Evolutionary conservation across 208 protist genomes (phyloP), one percentile per base, ranked within the genome.

Genomic region (Leishmania amazonensis): DNA sequence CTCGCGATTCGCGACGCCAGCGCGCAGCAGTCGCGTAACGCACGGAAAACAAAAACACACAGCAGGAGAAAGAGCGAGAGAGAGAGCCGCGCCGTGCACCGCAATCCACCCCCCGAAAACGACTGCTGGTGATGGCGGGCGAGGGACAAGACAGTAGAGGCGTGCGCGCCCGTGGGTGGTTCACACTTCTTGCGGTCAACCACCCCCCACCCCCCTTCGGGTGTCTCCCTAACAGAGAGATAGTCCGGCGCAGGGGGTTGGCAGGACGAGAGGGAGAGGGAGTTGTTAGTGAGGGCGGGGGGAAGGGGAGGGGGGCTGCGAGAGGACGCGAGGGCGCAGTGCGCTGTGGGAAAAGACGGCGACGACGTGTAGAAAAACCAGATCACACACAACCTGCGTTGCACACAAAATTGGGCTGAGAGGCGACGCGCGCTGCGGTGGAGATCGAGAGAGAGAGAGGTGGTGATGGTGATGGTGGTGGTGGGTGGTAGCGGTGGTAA

Each of bases 21-120:
- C 51, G 51, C 51, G 51, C 51, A 21, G 51, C 28, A 62, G 19
- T 67, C 28, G n/a, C 58, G 6, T 13, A 15, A 60, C 58, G 17
- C 53, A 80, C 21, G 42, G 38, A 42, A 80, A 54, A 17, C 65
- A 79, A 47, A 79, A 79, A 74, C 65, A 80, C 49, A 42, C 67
- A 62, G 38, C 70, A 53, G 53, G 28, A 40, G 53, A 35, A 35
- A 35, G 31, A 35, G 0, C 31, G 8, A 78, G 28, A 81, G n/a
- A 78, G 62, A 21, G 7, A 77, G 67, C n/a, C 68, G 38, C 28
- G 42, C 49, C 11, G 35, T 24, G n/a, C 40, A 21, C 24, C 2
- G 38, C 13, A n/a, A 64, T 31, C 71, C 45, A 75, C 51, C 51
- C 51, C 17, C 2, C n/a, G 3, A 19, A 3, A 74, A 13, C 40